Evolutionary conservation across 805 yeast genomes (phyloP), one percentile per base, ranked within the genome.

Genomic region (Ogataea degrootiae): DNA sequence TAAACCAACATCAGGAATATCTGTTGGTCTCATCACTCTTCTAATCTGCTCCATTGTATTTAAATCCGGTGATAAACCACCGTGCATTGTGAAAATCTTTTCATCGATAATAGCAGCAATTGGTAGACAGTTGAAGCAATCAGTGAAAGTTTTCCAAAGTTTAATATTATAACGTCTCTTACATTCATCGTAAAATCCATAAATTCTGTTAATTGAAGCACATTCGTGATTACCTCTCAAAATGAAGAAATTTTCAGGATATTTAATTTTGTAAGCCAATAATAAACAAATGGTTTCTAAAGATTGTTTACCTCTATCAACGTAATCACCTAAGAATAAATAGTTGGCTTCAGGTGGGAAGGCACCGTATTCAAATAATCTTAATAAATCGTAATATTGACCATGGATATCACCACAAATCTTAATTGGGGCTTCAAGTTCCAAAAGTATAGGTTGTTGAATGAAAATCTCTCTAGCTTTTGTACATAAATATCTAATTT

Each of bases 341-440:
- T 92, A 92, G 74, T 92, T 92, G 17, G 98, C 96, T 69, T 94
- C 98, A 12, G 99, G 99, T 1, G 99, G 99, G 77, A 94, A 92
- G 2, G 98, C 99, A 61, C 99, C 98, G 65, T 92, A 92, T 74
- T 94, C 98, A 63, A 92, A 92, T 60, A 92, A 79, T 70, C 99
- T 85, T 67, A 92, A 78, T 61, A 92, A 80, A 70, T 92, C 99
- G 66, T 92, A 92, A 71, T 94, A 92, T 72, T 92, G 99, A 48
- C 99, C 99, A 69, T 92, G 99, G 63, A 92, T 94, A 69, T 92
- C 99, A 70, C 99, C 99, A 73, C 97, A 90, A 50, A 86, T 86
- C 46, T 90, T 91, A 62, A 92, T 92, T 48, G 99, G 99, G 19
- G 99, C 98, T 71, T 94, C 98, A 58, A 92, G 78, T 69, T 92